Conservation (phyloP, 371 early-diverging fungal genomes). For the Rhizoclosmatium hyalinum region DNA sequence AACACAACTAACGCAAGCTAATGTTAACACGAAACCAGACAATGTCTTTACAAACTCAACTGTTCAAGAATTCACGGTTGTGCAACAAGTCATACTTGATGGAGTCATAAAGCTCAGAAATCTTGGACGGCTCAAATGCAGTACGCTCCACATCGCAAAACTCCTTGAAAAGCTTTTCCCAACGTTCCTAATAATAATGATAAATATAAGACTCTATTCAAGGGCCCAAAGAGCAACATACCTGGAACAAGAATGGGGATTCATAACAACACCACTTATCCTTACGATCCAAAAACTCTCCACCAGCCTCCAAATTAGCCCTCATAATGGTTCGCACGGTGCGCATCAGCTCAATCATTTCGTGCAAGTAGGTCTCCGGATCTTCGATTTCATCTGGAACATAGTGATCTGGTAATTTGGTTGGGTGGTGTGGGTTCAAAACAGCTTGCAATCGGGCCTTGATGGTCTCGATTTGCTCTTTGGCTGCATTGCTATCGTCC, state of each 20-base stretch:
- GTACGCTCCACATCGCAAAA: conserved; percentile 74
- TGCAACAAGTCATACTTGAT: conserved; percentile 96
- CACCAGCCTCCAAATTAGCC: conserved; percentile 70
- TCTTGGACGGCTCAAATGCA: conserved; percentile 78
- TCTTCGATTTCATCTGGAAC: conserved; percentile 61
- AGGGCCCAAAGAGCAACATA: conserved; percentile 1
- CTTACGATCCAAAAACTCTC: conserved; percentile 67
- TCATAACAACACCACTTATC: conserved; percentile 59
- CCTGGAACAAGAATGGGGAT: conserved; percentile 52
- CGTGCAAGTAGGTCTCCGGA: conserved; percentile 71
- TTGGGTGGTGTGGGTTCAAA: conserved; percentile 47
- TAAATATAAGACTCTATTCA: neutral
- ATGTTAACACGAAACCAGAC: neutral
- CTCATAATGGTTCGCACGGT: conserved; percentile 77
- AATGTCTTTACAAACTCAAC: conserved; percentile 17
- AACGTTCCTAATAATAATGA: conserved; percentile 73
- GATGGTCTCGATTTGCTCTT: conserved; percentile 88
- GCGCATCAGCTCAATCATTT: conserved; percentile 73
- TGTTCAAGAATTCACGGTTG: conserved; percentile 84
- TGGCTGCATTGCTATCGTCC: conserved; percentile 94
- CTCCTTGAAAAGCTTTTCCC: conserved; percentile 93
- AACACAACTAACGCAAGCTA: conserved; percentile 34
- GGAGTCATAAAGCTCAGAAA: conserved; percentile 93
- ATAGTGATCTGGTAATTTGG: conserved; percentile 36
- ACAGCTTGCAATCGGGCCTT: conserved; percentile 74